Base-by-base conservation (phyloP, 2,329 filamentous ascomycete species). In the Penicillium carneum region DNA sequence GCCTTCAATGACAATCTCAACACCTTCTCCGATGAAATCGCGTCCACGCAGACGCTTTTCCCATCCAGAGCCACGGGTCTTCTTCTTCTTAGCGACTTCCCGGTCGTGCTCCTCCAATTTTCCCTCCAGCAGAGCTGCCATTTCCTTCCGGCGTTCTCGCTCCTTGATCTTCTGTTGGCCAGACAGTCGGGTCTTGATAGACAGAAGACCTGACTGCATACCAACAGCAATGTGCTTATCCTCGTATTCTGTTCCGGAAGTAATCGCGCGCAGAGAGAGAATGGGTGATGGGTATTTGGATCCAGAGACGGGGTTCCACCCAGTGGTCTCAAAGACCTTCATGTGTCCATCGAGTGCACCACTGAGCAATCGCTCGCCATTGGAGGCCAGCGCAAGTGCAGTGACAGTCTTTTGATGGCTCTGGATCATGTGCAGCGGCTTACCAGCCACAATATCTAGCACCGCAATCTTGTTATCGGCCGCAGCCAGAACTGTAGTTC, bases 341-440 rank as follows among this genome's bases (percentile, higher is more conserved):
- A 98, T 89, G 78, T 98, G 95, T 10, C 95, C 96, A 76, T 99
- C 95, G 47, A 99, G 84, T 20, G 90, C 93, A 77, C 93, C 95
- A 66, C 90, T 93, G 56, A 99, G 86, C 59, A 99, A 84, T 52
- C 95, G 87, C 52, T 87, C 87, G 48, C 91, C 91, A 68, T 90
- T 87, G 46, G 92, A 93, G 8, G 93, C 93, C 36, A 96, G 82
- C 53, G 90, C 89, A 57, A 99, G 84, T 8, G 90, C 89, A 0
- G 95, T 98, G 62, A 99, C 93, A 0, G 95, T 97, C 86, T 98
- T 99, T 75, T 99, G 95, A 79, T 99, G 95, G 76, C 96, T 98
- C 69, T 89, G 89, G 65, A 99, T 89, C 73, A 96, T 83, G 69
- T 93, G 90, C 60, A 97, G 82, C 4, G 94, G 93, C 73, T 92